Evolutionary conservation across 805 yeast species (phyloP).

Genomic region (Metschnikowia shivogae): DNA sequence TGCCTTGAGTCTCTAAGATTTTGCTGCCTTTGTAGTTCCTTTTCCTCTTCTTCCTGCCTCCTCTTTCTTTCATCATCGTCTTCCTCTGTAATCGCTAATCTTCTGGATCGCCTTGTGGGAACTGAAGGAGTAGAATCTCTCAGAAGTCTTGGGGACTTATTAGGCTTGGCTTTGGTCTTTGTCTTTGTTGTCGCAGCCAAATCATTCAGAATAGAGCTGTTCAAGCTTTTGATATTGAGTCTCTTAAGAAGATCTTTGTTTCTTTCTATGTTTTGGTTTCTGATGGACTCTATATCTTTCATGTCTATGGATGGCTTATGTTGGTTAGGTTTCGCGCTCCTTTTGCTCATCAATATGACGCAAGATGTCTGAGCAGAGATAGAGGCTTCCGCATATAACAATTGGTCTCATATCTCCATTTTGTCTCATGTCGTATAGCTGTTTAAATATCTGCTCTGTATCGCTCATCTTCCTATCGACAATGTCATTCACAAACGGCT

Average conservation of each 20-base stretch:
- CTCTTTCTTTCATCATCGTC: constrained; percentile 32
- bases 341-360: constrained; percentile 15
- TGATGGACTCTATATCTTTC: constrained; percentile 9
- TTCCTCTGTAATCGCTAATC: constrained; percentile 56
- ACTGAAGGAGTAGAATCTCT: constrained; percentile 24
- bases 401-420: constrained; percentile 26
- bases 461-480: background rate
- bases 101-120: constrained; percentile 73
- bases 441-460: constrained; percentile 4
- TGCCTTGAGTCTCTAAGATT: constrained; percentile 36
- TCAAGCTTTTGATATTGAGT: constrained; percentile 60
- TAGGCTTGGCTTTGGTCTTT: constrained; percentile 14
- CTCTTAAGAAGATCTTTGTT: constrained; percentile 72
- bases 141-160: constrained; percentile 18
- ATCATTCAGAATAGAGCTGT: constrained; percentile 50
- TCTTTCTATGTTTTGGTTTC: constrained; percentile 67
- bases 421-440: constrained; percentile 10
- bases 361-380: constrained; percentile 39
- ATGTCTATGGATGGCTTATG: background rate
- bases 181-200: constrained; percentile 24
- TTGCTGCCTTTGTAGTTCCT: constrained; percentile 14
- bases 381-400: constrained; percentile 41
- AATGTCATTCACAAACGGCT: constrained; percentile 21
- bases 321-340: constrained; percentile 1
- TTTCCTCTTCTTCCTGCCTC: constrained; percentile 40